Conservation (phyloP, 164 flowering plant genomes). For the Vitis rupestris region DNA sequence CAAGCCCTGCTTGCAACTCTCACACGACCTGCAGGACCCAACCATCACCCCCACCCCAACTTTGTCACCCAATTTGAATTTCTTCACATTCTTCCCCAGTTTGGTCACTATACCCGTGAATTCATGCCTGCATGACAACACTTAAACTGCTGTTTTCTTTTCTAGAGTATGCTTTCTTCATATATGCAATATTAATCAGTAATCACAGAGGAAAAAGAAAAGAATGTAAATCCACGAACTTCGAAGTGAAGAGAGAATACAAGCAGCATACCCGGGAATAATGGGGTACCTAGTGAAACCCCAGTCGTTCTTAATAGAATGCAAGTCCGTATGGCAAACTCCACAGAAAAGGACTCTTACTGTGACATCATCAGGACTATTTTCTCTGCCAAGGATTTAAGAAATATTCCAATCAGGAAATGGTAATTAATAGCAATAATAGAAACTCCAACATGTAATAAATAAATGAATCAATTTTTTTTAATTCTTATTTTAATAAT, state of each 20-base stretch:
- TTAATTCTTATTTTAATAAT: too few relatives aligned
- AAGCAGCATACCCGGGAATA: constrained; percentile 44
- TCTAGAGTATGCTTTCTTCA: too few relatives aligned
- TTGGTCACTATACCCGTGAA: constrained; percentile 33
- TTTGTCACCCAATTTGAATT: constrained; percentile 46
- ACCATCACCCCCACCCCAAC: constrained; percentile 51
- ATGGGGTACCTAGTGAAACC: constrained; percentile 38
- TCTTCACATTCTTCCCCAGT: constrained; percentile 35
- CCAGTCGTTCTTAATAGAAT: constrained; percentile 42
- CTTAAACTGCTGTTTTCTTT: too few relatives aligned
- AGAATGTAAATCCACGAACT: too few relatives aligned
- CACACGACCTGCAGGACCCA: constrained; percentile 41
- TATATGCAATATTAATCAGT: too few relatives aligned
- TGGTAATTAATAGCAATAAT: too few relatives aligned
- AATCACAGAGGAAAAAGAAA: too few relatives aligned
- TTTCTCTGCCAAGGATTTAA: constrained; percentile 33
- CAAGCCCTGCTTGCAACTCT: constrained; percentile 36
- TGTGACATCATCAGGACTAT: constrained; percentile 43
- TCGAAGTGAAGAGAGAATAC: neutral
- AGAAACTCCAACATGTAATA: too few relatives aligned
- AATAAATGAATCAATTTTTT: too few relatives aligned
- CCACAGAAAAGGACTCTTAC: constrained; percentile 52
- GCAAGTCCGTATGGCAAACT: constrained; percentile 56
- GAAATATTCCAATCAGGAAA: neutral
- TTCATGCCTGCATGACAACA: constrained; percentile 45